Evolutionary conservation across 2,329 filamentous ascomycete genomes (phyloP).

Genomic region (Aspergillus latus): DNA sequence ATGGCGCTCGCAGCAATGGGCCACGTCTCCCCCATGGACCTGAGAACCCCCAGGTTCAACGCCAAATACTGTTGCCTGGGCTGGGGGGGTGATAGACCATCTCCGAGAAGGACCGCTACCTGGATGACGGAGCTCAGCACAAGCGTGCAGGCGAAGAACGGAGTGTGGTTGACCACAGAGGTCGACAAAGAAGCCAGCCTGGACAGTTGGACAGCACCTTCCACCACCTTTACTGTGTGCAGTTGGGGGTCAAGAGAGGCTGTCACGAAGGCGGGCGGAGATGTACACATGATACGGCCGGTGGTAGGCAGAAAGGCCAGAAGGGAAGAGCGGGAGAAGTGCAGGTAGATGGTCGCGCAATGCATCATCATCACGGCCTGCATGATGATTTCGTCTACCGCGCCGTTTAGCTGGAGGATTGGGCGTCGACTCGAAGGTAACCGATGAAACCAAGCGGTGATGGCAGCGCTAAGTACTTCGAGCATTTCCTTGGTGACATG

Average conservation of each 20-base stretch:
- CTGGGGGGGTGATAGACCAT: not conserved
- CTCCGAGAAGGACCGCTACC: constrained; percentile 1
- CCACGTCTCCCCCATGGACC: constrained; percentile 9
- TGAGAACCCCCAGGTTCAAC: constrained; percentile 10
- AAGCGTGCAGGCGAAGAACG: constrained; percentile 11
- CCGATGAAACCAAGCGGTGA: not conserved
- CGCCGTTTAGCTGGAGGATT: not conserved
- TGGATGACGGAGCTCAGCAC: constrained; percentile 13
- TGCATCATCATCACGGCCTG: constrained; percentile 13
- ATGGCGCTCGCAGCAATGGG: constrained; percentile 1
- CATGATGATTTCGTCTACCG: constrained; percentile 6
- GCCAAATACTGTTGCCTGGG: constrained; percentile 1
- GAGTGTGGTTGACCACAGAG: constrained; percentile 1
- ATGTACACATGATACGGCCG: constrained; percentile 1
- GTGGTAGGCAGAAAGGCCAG: constrained; percentile 7
- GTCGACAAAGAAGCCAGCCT: constrained; percentile 6
- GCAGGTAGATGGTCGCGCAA: constrained; percentile 14
- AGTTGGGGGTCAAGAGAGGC: not conserved
- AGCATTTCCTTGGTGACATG: not conserved
- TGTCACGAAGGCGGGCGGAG: not conserved
- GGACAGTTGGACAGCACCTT: not conserved
- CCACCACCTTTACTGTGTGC: not conserved
- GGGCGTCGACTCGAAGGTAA: not conserved
- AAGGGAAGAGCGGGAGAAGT: constrained; percentile 9
- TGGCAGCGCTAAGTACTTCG: too few relatives aligned